Conservation (phyloP, 2,329 filamentous ascomycete species). For the Stemphylium lycopersici region DNA sequence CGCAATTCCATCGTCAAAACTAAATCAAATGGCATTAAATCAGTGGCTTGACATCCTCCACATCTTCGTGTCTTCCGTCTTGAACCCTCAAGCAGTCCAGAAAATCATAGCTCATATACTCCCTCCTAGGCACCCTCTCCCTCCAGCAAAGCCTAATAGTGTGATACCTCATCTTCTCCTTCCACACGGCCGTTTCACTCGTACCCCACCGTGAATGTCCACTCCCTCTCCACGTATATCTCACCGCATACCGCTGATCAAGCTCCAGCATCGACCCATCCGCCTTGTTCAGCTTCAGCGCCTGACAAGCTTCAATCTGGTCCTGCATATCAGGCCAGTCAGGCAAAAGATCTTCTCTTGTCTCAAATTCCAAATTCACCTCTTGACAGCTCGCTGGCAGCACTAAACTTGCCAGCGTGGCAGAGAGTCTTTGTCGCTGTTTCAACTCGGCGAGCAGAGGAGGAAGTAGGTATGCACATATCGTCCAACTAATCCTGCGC, state of each 20-base stretch:
- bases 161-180: constrained; percentile 13
- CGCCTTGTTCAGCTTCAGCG: constrained; percentile 8
- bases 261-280: constrained; percentile 18
- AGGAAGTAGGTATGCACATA: constrained; percentile 9
- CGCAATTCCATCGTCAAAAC: not conserved
- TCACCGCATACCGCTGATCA: constrained; percentile 12
- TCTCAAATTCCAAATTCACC: constrained; percentile 32
- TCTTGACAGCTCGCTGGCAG: constrained; percentile 31
- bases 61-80: not conserved
- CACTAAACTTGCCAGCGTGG: constrained; percentile 5
- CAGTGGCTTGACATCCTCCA: not conserved
- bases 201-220: constrained; percentile 16
- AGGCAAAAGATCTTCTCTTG: constrained; percentile 14
- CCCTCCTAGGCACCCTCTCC: constrained; percentile 20
- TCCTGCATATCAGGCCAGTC: constrained; percentile 8
- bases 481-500: constrained; percentile 33
- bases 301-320: constrained; percentile 11
- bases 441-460: too few relatives aligned
- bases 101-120: constrained; percentile 34
- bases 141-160: constrained; percentile 32
- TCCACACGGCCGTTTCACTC: not conserved
- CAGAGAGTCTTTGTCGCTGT: constrained; percentile 1
- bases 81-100: constrained; percentile 25
- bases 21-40: not conserved
- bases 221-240: constrained; percentile 26